Evolutionary conservation across 306 rosid species (phyloP).

Genomic region (Cyamopsis tetragonoloba): DNA sequence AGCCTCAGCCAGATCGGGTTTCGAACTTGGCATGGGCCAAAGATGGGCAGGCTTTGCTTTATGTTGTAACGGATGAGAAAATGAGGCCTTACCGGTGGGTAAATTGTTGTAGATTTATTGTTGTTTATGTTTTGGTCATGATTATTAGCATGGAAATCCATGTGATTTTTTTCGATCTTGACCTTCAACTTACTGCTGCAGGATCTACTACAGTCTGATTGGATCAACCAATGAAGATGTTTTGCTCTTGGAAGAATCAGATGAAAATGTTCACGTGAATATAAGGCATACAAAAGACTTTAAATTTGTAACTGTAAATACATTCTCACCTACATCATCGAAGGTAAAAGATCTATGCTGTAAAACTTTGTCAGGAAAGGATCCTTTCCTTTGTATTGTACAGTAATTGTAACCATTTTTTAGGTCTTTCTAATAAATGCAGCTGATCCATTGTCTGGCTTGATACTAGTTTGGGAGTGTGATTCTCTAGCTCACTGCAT

Average conservation of each 20-base stretch:
- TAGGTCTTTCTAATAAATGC: slow-evolving; percentile 92
- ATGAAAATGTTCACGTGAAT: slow-evolving; percentile 57
- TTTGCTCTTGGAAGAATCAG: slow-evolving; percentile 74
- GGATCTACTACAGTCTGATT: slow-evolving; percentile 76
- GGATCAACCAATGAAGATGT: slow-evolving; percentile 88
- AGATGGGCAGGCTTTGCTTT: slow-evolving; percentile 80
- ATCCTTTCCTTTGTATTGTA: slow-evolving; percentile 30
- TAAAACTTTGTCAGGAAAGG: slow-evolving; percentile 11
- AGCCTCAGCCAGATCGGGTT: slow-evolving; percentile 81
- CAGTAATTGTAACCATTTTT: slow-evolving; percentile 41
- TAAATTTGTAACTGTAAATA: slow-evolving; percentile 64
- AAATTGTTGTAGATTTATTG: neutral
- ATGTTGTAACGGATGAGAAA: slow-evolving; percentile 77
- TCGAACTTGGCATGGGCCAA: slow-evolving; percentile 90
- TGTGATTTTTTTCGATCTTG: neutral
- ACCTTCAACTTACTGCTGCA: slow-evolving; percentile 14
- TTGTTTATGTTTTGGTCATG: neutral
- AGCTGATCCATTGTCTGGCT: slow-evolving; percentile 80
- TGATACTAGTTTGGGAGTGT: slow-evolving; percentile 86
- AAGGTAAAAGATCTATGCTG: slow-evolving; percentile 53
- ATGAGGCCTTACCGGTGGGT: slow-evolving; percentile 74
- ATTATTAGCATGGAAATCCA: slow-evolving; percentile 2
- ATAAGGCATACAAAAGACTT: slow-evolving; percentile 81
- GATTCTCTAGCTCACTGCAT: slow-evolving; percentile 70
- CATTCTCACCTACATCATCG: slow-evolving; percentile 60